Percentiles rank a stretch among this genome's conserved stretches.
Evolutionary conservation across 441 rosid species (phyloP).

Genomic region (Aquilaria agallochum): DNA sequence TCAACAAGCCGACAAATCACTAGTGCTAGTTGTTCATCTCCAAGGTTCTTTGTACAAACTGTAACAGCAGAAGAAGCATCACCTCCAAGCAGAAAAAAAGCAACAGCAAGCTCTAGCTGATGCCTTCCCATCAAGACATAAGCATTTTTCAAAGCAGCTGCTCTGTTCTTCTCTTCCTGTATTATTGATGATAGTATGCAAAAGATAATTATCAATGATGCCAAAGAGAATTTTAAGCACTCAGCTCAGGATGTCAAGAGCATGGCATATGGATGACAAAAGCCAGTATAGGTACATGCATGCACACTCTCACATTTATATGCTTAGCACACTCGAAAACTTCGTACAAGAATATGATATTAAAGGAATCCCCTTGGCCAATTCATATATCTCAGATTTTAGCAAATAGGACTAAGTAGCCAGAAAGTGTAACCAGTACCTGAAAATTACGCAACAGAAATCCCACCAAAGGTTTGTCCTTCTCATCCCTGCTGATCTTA

Average conservation of each 20-base stretch:
- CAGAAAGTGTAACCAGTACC: slow-evolving; percentile 39
- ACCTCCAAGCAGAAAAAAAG: slow-evolving; percentile 96
- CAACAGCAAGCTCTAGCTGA: slow-evolving; percentile 88
- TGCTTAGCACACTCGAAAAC: slow-evolving; percentile 5
- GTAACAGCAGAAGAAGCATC: slow-evolving; percentile 86
- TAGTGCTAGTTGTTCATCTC: slow-evolving; percentile 94
- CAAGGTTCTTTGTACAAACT: slow-evolving; percentile 86
- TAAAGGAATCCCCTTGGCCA: slow-evolving; percentile 14
- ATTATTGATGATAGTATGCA: slow-evolving; percentile 15
- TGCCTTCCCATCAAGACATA: slow-evolving; percentile 96
- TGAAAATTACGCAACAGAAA: slow-evolving; percentile 95
- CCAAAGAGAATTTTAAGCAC: slow-evolving; percentile 7
- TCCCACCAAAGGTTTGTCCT: slow-evolving; percentile 88
- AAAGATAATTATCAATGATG: slow-evolving; percentile 3
- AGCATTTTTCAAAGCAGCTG: slow-evolving; percentile 97
- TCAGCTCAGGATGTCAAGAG: slow-evolving; percentile 13
- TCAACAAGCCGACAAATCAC: slow-evolving; percentile 90
- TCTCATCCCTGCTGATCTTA: slow-evolving; percentile 88
- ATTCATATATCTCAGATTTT: slow-evolving; percentile 1
- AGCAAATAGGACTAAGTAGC: slow-evolving; percentile 15
- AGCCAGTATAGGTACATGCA: neutral
- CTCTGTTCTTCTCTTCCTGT: slow-evolving; percentile 94
- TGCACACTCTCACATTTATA: neutral
- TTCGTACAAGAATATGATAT: slow-evolving; percentile 6
- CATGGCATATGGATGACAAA: neutral